Conservation (phyloP, 495 filamentous ascomycete genomes). For the Penicillium cataractarum region DNA sequence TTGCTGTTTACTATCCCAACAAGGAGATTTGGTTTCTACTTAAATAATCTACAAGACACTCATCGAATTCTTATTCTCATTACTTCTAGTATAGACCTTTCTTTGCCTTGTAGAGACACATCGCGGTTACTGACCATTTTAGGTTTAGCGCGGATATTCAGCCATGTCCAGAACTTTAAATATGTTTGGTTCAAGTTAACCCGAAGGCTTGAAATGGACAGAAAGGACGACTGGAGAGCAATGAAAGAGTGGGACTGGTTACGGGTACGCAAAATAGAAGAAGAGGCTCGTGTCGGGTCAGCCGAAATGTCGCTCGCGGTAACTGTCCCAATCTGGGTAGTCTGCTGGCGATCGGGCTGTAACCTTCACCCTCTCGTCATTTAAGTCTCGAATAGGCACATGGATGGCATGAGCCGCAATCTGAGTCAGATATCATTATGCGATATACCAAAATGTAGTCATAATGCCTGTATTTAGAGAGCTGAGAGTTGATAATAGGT, state of each 20-base stretch:
- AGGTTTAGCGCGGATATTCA: conserved; percentile 31
- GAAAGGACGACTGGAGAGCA: neutral
- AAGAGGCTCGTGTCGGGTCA: neutral
- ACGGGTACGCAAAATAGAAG: neutral
- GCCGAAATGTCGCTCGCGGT: conserved; percentile 17
- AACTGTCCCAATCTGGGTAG: conserved; percentile 19
- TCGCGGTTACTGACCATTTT: conserved; percentile 39
- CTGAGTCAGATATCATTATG: neutral
- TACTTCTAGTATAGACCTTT: conserved; percentile 18
- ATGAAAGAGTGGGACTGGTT: neutral
- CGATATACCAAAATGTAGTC: neutral
- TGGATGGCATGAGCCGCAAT: neutral
- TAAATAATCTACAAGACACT: conserved; percentile 7
- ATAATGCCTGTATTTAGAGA: too few species aligned
- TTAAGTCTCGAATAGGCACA: neutral
- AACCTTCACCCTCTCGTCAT: neutral
- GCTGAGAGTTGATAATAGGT: neutral
- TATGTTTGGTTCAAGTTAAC: neutral
- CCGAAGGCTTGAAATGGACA: neutral
- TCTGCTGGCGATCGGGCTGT: neutral
- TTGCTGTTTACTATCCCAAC: neutral
- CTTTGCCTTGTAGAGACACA: conserved; percentile 20
- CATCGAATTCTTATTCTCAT: neutral
- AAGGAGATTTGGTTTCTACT: neutral
- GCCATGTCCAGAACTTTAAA: conserved; percentile 1